Conservation (phyloP, 202 grass and related monocot species). For the Elaeis oleifera region DNA sequence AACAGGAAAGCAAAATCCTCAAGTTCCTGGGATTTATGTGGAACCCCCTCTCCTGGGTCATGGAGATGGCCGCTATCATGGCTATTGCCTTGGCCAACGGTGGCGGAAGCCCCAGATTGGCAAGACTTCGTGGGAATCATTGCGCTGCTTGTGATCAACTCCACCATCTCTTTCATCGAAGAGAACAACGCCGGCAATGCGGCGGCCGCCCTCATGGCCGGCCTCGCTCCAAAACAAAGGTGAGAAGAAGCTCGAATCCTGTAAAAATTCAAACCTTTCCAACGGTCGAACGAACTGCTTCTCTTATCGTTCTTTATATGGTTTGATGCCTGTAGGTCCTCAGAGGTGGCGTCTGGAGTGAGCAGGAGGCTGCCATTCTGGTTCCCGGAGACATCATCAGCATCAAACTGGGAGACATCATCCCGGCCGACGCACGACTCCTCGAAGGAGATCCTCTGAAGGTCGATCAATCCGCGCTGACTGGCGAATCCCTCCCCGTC, state of each 20-base stretch:
- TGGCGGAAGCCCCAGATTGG: slow-evolving; percentile 72
- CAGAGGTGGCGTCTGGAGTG: slow-evolving; percentile 73
- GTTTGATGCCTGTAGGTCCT: slow-evolving; percentile 41
- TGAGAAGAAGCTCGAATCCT: slow-evolving; percentile 7
- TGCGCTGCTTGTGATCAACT: slow-evolving; percentile 82
- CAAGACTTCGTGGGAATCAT: slow-evolving; percentile 91
- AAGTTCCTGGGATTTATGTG: slow-evolving; percentile 99
- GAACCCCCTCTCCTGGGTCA: slow-evolving; percentile 93
- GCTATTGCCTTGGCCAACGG: slow-evolving; percentile 84
- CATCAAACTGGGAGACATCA: slow-evolving; percentile 96
- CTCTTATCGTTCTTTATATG: not conserved
- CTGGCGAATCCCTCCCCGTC: slow-evolving; percentile 74
- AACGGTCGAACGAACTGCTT: not conserved
- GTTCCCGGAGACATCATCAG: slow-evolving; percentile 91
- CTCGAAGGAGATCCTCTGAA: slow-evolving; percentile 90
- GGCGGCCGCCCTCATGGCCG: slow-evolving; percentile 82
- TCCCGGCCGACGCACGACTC: slow-evolving; percentile 90
- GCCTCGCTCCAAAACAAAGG: slow-evolving; percentile 94
- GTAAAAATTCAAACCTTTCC: not conserved
- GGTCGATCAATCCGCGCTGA: slow-evolving; percentile 88
- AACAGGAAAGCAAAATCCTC: slow-evolving; percentile 70
- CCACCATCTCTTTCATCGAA: slow-evolving; percentile 89
- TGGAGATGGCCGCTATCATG: slow-evolving; percentile 95
- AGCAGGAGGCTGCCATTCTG: slow-evolving; percentile 87
- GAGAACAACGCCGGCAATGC: slow-evolving; percentile 98